Percentiles rank a stretch among this genome's conserved stretches.
Evolutionary conservation across 306 rosid genomes (phyloP).

Genomic region (Medicago arabica): DNA sequence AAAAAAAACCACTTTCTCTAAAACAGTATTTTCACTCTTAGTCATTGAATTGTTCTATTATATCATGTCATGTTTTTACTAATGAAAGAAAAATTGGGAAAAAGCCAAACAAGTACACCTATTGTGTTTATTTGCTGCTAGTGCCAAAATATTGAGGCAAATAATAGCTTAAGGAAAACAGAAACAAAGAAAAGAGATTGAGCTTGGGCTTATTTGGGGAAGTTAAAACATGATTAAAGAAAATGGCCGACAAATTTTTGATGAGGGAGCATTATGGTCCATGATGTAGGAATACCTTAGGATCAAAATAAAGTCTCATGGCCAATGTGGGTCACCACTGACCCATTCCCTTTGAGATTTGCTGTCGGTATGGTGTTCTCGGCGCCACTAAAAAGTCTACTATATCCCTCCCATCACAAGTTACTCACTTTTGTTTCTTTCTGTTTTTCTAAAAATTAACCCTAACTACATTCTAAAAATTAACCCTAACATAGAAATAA

Average conservation of each 20-base stretch:
- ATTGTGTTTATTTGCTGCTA: neutral
- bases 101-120: neutral
- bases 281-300: conserved; percentile 40
- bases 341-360: conserved; percentile 61
- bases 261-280: conserved; percentile 67
- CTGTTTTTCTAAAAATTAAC: neutral
- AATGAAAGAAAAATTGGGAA: neutral
- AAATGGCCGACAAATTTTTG: conserved; percentile 62
- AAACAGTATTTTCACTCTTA: neutral
- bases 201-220: conserved; percentile 27
- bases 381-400: conserved; percentile 28
- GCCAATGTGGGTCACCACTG: conserved; percentile 60
- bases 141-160: conserved; percentile 10
- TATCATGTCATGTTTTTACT: neutral
- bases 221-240: conserved; percentile 31
- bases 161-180: neutral
- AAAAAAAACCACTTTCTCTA: neutral
- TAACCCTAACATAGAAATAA: too few relatives aligned
- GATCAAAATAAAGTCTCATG: conserved; percentile 42
- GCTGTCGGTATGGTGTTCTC: conserved; percentile 65
- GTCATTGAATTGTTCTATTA: neutral
- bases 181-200: conserved; percentile 19
- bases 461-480: too few relatives aligned
- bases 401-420: conserved; percentile 21
- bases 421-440: neutral